phyloP scores from a whole-genome alignment of 1,284 basidiomycete genomes.

The Irpex lacteus region DNA sequence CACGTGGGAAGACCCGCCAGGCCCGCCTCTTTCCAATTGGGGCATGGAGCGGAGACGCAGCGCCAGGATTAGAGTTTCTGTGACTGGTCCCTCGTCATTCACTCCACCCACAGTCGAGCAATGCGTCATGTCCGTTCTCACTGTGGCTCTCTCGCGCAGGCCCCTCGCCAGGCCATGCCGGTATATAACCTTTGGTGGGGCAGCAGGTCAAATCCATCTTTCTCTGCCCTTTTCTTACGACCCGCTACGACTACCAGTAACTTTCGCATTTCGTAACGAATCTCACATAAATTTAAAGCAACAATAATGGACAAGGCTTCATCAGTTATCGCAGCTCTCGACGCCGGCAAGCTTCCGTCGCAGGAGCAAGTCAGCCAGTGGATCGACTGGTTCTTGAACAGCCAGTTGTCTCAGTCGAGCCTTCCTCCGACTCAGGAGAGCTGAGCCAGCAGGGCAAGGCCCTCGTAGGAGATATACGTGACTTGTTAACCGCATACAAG shows the following conservation, averaged over 20 bases:
- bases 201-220: background rate
- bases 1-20: background rate
- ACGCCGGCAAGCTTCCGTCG: slow-evolving; percentile 62
- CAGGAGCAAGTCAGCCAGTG: slow-evolving; percentile 49
- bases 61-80: background rate
- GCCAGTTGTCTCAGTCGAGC: slow-evolving; percentile 44
- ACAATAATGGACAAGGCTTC: slow-evolving; percentile 54
- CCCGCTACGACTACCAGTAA: background rate
- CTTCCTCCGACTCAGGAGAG: slow-evolving; percentile 33
- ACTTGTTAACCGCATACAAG: slow-evolving; percentile 53
- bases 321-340: slow-evolving; percentile 57
- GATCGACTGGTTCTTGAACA: slow-evolving; percentile 48
- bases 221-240: background rate
- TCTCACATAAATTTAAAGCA: slow-evolving; percentile 3
- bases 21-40: background rate
- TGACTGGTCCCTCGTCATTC: background rate
- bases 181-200: background rate
- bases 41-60: background rate
- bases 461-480: slow-evolving; percentile 46
- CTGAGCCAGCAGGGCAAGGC: slow-evolving; percentile 51
- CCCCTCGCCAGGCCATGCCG: background rate
- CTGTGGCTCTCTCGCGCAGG: background rate
- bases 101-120: background rate
- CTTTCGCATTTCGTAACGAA: background rate
- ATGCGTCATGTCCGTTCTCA: background rate